Conservation (phyloP, 768 basidiomycete species). For the Auriscalpium microsporum region DNA sequence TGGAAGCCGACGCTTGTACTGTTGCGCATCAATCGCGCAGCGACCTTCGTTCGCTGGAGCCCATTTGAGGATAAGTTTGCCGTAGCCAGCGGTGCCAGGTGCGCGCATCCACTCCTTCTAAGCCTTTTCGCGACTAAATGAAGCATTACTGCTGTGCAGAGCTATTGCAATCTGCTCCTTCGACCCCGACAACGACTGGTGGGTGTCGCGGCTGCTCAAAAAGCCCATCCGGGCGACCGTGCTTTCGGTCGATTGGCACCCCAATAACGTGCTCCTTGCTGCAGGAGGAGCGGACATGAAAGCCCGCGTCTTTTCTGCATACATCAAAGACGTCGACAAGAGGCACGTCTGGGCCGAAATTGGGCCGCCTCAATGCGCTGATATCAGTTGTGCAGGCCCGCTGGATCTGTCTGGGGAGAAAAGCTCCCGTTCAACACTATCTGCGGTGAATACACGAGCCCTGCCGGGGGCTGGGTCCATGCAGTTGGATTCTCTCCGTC, state of each 20-base stretch:
- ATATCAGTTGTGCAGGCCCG: slow-evolving; percentile 46
- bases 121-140: neutral
- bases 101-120: slow-evolving; percentile 11
- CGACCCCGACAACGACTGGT: slow-evolving; percentile 98
- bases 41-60: slow-evolving; percentile 93
- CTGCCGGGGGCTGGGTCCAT: slow-evolving; percentile 96
- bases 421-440: slow-evolving; percentile 96
- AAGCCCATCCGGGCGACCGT: slow-evolving; percentile 96
- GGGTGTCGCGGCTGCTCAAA: slow-evolving; percentile 95
- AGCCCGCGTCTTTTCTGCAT: slow-evolving; percentile 95
- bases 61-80: slow-evolving; percentile 98
- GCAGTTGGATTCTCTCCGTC: slow-evolving; percentile 93
- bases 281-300: slow-evolving; percentile 98
- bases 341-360: slow-evolving; percentile 39
- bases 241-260: slow-evolving; percentile 93
- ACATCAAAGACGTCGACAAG: slow-evolving; percentile 96
- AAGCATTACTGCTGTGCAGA: slow-evolving; percentile 29
- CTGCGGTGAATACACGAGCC: slow-evolving; percentile 86
- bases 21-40: slow-evolving; percentile 90
- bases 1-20: slow-evolving; percentile 99
- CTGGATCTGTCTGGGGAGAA: slow-evolving; percentile 92
- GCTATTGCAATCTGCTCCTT: slow-evolving; percentile 96
- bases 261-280: slow-evolving; percentile 95
- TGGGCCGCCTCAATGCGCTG: neutral
- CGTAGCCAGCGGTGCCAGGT: slow-evolving; percentile 94